Percentiles rank a stretch among this genome's conserved stretches.
These are phyloP conservation scores for Teratosphaeria epicoccoides DNA, from an alignment of 2,329 filamentous ascomycete species.

Conservation along the genomic window DNA sequence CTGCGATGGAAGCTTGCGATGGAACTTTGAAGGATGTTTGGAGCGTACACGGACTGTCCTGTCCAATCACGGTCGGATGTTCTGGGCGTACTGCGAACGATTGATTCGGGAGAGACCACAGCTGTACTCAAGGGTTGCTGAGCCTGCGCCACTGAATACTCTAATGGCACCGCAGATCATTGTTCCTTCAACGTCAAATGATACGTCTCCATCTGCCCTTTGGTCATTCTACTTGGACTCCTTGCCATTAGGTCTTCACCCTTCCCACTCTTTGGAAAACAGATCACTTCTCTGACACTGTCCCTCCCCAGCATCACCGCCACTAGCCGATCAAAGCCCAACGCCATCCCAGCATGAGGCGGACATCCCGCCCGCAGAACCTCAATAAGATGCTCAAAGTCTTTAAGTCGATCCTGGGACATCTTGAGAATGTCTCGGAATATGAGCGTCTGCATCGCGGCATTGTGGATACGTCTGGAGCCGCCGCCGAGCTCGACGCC, in stretches of 20 bases:
- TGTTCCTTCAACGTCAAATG: constrained; percentile 35
- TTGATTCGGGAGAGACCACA: too few relatives aligned
- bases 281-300: constrained; percentile 85
- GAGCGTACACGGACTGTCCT: too few relatives aligned
- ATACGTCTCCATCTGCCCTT: constrained; percentile 50
- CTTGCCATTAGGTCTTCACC: constrained; percentile 78
- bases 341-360: constrained; percentile 83
- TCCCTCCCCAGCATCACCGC: constrained; percentile 66
- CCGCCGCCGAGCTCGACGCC: constrained; percentile 90
- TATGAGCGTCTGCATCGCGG: constrained; percentile 71
- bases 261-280: constrained; percentile 87
- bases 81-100: too few relatives aligned
- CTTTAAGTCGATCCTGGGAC: constrained; percentile 56
- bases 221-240: constrained; percentile 59
- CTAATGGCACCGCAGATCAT: too few relatives aligned
- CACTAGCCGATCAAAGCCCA: constrained; percentile 82
- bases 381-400: constrained; percentile 76
- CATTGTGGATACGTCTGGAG: constrained; percentile 80
- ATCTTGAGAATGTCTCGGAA: constrained; percentile 77
- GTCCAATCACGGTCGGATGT: too few relatives aligned
- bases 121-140: too few relatives aligned
- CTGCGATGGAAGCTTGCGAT: too few relatives aligned
- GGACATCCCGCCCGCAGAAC: constrained; percentile 79
- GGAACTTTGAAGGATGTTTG: too few relatives aligned
- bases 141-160: too few relatives aligned